Base-by-base conservation (phyloP, 129 eudicot species). In the Solidago caesia region DNA sequence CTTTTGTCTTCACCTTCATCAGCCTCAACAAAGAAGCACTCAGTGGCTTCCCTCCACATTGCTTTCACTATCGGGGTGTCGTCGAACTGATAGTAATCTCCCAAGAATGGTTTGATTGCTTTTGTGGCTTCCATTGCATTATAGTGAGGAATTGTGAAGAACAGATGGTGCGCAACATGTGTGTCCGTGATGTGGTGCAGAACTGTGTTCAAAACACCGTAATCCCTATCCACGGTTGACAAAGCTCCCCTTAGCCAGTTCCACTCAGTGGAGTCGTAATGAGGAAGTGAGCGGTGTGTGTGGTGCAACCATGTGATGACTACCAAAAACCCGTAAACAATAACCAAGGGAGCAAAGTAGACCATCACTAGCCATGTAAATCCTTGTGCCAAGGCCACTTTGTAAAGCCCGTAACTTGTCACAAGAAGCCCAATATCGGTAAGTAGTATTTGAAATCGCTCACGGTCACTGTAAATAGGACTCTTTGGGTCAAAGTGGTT, bases 401-500 rank as follows among this genome's bases (percentile, higher is more conserved):
- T 69, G 60, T 69, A 69, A n/a, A 69, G 26, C 60, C 59, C 60
- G n/a, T 69, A 69, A 21, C 73, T 69, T 69, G 73, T n/a, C 4
- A 49, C 73, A 26, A 69, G 4, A 12, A 69, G 73, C 14, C 73
- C 73, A 5, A 69, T n/a, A 39, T 48, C 73, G 10, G 73, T 69
- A 6, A 69, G 10, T 0, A 69, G 73, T 12, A 69, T 69, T 15
- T 69, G 73, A 10, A 49, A 13, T 0, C 73, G 60, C 60, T 69
- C 73, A 51, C 73, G 61, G n/a, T 69, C 73, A n/a, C 33, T 69
- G 21, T 69, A 69, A 6, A 69, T 49, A 14, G 73, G 73, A 7
- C 73, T 69, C 73, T 69, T 69, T 7, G 73, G 73, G n/a, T 69
- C 73, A 29, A 69, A 69, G 49, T 69, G 73, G 73, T 69, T 69